These are phyloP conservation scores for Colletotrichum australisinense DNA, from an alignment of 2,329 filamentous ascomycete genomes.

Conservation along the genomic window DNA sequence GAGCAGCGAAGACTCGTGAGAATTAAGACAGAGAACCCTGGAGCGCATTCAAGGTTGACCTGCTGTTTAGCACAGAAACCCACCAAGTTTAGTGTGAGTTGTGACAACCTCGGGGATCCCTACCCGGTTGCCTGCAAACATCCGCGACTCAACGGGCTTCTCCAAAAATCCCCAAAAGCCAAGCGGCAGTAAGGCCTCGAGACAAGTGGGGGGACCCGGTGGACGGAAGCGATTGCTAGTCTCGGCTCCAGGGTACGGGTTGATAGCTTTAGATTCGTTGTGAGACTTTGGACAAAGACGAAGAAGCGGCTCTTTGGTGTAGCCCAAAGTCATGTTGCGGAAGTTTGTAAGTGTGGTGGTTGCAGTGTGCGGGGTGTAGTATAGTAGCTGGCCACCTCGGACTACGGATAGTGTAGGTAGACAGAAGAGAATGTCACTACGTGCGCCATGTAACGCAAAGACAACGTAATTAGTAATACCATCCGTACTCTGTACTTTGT, in stretches of 20 bases:
- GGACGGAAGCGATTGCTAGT: background rate
- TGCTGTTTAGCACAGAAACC: slow-evolving; percentile 27
- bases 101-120: slow-evolving; percentile 26
- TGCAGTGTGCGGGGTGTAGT: slow-evolving; percentile 19
- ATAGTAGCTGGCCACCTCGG: background rate
- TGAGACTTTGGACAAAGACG: background rate
- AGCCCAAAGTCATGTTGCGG: background rate
- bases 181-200: slow-evolving; percentile 3
- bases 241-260: background rate
- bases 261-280: background rate
- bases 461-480: background rate
- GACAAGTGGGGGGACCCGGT: background rate
- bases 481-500: no score
- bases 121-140: background rate
- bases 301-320: slow-evolving; percentile 5
- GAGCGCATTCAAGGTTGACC: slow-evolving; percentile 15
- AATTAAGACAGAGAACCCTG: background rate
- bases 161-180: slow-evolving; percentile 12
- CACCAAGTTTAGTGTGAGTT: slow-evolving; percentile 27
- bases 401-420: background rate
- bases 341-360: slow-evolving; percentile 1
- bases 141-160: background rate
- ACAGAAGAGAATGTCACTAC: background rate
- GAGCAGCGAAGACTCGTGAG: background rate
- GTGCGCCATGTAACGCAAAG: background rate